Conservation (phyloP, 2,329 filamentous ascomycete species). For the Macrophomina phaseolina region DNA sequence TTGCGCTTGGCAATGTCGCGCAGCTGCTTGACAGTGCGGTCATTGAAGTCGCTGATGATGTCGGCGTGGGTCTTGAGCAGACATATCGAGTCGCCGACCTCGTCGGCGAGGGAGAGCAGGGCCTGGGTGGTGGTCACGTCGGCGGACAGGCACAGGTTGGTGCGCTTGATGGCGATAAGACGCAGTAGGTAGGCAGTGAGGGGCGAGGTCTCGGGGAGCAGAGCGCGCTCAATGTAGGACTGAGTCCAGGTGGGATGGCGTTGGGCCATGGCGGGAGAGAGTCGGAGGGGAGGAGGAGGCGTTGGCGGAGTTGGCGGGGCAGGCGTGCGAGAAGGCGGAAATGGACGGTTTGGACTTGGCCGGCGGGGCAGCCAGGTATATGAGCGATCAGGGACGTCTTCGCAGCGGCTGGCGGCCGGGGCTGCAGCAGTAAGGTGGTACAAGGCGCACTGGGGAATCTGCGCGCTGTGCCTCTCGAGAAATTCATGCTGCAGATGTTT, state of each 20-base stretch:
- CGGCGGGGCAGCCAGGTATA: slow-evolving; percentile 6
- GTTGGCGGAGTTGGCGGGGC: slow-evolving; percentile 4
- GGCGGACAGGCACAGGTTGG: slow-evolving; percentile 62
- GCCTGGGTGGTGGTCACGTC: slow-evolving; percentile 62
- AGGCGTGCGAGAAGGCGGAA: slow-evolving; percentile 1
- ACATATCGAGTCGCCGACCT: slow-evolving; percentile 66
- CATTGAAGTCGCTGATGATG: slow-evolving; percentile 65
- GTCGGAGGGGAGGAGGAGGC: not conserved
- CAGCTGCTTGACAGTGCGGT: slow-evolving; percentile 58
- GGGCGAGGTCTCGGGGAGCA: slow-evolving; percentile 49
- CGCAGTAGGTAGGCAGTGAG: slow-evolving; percentile 56
- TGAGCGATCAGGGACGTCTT: slow-evolving; percentile 17
- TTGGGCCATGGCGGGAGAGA: slow-evolving; percentile 4
- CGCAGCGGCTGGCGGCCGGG: not conserved
- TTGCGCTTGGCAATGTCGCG: slow-evolving; percentile 56
- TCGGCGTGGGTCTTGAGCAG: slow-evolving; percentile 67
- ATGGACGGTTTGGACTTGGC: not conserved
- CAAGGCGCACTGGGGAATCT: slow-evolving; percentile 12
- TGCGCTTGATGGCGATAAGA: slow-evolving; percentile 56
- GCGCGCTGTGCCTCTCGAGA: slow-evolving; percentile 21
- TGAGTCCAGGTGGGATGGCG: slow-evolving; percentile 49
- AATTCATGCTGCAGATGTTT: slow-evolving; percentile 24
- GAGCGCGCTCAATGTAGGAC: slow-evolving; percentile 54
- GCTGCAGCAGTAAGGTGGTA: slow-evolving; percentile 16
- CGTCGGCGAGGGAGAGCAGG: slow-evolving; percentile 61